Evolutionary conservation across 2,329 filamentous ascomycete species (phyloP).

Genomic region (Stachybotrys echinatus): DNA sequence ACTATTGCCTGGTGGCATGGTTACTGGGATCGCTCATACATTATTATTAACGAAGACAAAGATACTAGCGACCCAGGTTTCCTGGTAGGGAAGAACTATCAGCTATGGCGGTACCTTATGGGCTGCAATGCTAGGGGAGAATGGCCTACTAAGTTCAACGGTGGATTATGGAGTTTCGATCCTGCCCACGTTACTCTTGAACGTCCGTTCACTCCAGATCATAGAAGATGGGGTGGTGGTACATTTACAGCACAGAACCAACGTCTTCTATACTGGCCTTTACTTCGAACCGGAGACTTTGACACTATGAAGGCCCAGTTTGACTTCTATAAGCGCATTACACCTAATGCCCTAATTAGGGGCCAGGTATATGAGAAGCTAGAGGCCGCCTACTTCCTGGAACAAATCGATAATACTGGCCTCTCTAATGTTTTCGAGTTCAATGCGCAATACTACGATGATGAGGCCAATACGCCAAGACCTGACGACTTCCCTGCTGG

Average conservation of each 20-base stretch:
- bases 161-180: constrained; percentile 5
- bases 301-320: constrained; percentile 4
- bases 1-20: constrained; percentile 4
- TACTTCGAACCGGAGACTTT: constrained; percentile 4
- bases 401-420: constrained; percentile 4
- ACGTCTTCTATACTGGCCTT: constrained; percentile 3
- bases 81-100: constrained; percentile 5
- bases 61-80: constrained; percentile 2
- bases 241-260: constrained; percentile 5
- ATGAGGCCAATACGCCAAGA: constrained; percentile 1
- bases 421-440: constrained; percentile 5
- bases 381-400: constrained; percentile 2
- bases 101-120: constrained; percentile 5
- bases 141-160: constrained; percentile 6
- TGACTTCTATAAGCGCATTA: constrained; percentile 5
- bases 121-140: constrained; percentile 4
- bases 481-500: constrained; percentile 3
- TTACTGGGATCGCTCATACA: constrained; percentile 5
- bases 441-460: constrained; percentile 5
- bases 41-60: constrained; percentile 6
- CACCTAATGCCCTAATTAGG: constrained; percentile 2
- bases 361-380: constrained; percentile 3
- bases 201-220: constrained; percentile 3
- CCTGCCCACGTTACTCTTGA: constrained; percentile 2
- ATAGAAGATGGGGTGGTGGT: constrained; percentile 4